Base-by-base conservation (phyloP, 306 rosid genomes). In the Dryas drummondii region DNA sequence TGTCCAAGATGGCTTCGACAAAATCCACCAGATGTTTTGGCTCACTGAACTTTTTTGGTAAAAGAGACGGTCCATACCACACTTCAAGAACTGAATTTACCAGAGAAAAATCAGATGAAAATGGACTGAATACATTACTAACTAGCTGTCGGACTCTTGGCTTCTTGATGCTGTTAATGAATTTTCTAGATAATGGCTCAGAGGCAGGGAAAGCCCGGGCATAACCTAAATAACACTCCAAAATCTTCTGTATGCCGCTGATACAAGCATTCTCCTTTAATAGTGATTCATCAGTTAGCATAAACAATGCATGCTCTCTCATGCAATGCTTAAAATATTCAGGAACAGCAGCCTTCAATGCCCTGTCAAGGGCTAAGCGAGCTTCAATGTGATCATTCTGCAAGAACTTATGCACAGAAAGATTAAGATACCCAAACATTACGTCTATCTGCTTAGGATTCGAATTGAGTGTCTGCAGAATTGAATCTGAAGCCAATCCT, bases 401-500 rank as follows among this genome's bases (percentile, higher is more conserved):
- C 13, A 88, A 74, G 77, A 84, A 6, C 7, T 85, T 78, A 73
- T 88, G 81, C 0, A 91, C 84, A 47, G 96, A 87, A 4, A 90
- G 96, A 76, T 91, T 94, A 67, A 94, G 92, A 84, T 82, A 88
- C 74, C 89, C 91, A 86, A 91, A 91, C 88, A 88, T 71, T 55
- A 27, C 42, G 72, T 94, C 98, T 78, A 90, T 81, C 85, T 80
- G 87, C 40, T 75, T 75, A 64, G 61, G 71, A 77, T 77, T 58
- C 66, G 78, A 65, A 68, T 55, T 62, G n/a, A 49, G 70, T 56
- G 75, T 32, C 66, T 82, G 89, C 57, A 62, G 15, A 77, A 74
- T 70, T 55, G 88, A 71, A 69, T 82, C 80, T 44, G 88, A 70
- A 74, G 57, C 82, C 70, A 59, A 70, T 76, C 71, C 86, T 75